Evolutionary conservation across 345 rosid species (phyloP), one percentile per base, ranked within the genome.

Genomic region (Aethionema arabicum): DNA sequence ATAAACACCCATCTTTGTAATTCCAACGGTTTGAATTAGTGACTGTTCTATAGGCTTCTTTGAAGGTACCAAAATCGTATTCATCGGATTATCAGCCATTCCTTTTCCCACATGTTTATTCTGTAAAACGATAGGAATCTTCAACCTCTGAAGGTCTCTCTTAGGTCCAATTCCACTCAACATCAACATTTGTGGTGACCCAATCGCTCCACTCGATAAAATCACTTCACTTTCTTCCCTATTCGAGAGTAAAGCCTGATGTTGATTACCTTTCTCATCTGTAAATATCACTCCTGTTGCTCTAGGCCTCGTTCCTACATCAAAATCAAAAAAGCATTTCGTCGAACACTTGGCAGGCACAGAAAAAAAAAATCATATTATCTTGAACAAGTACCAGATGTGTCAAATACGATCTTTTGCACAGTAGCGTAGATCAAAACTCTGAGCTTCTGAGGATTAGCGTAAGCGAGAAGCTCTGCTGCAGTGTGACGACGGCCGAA

Each of bases 21-120:
- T 95, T 30, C 99, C 99, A 6, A 86, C 99, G 21, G 96, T 84
- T 63, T 95, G 86, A 13, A 95, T 95, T 11, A 95, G 83, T 3
- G 95, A 86, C 61, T 95, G 95, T 67, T 56, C 57, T 47, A 72
- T 52, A 4, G 90, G 81, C 38, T 61, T 61, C 32, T 74, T 83
- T n/a, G 86, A 72, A 14, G 97, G 97, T 6, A 88, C 81, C 45
- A 90, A 90, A 57, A 95, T 77, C 0, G 92, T 0, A 69, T 95
- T 95, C 97, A 90, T 84, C 11, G 99, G 99, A 63, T 95, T 95
- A 68, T 95, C 99, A 52, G 80, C 87, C 87, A 95, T 84, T 66
- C 84, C 96, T 76, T 79, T 68, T n/a, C 99, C 99, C 0, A 95
- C 97, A 72, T 79, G 72, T 38, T 70, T 63, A 54, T 87, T 88